These are phyloP conservation scores for Candida tetrigidarum DNA, from an alignment of 1,139 yeast genomes.

Conservation along the genomic window DNA sequence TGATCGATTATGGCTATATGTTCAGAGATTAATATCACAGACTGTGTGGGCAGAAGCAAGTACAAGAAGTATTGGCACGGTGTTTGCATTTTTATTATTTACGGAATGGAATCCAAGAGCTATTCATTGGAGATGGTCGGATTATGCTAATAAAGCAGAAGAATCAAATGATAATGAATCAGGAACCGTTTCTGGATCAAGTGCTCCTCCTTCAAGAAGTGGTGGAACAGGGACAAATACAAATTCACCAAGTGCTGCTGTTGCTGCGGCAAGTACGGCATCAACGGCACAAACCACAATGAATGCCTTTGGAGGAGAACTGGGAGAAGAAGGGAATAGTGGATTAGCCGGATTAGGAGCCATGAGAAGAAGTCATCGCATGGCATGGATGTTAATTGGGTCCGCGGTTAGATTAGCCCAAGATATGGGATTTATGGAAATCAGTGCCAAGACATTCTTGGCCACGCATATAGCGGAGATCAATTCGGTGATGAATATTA, in stretches of 20 bases:
- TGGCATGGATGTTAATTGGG: conserved; percentile 95
- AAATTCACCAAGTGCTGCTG: conserved; percentile 1
- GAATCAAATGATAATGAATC: conserved; percentile 27
- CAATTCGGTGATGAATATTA: conserved; percentile 70
- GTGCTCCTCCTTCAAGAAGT: background rate
- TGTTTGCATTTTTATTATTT: conserved; percentile 80
- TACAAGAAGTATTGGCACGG: conserved; percentile 84
- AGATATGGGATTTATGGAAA: conserved; percentile 80
- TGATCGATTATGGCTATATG: conserved; percentile 80
- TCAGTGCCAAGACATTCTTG: conserved; percentile 71
- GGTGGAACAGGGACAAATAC: background rate
- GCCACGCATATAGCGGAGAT: conserved; percentile 89
- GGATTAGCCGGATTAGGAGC: conserved; percentile 77
- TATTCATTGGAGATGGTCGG: conserved; percentile 87
- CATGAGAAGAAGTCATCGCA: conserved; percentile 81
- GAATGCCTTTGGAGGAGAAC: conserved; percentile 8
- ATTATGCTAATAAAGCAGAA: conserved; percentile 73
- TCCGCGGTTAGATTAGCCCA: conserved; percentile 86
- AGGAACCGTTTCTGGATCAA: no score
- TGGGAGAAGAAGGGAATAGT: conserved; percentile 32
- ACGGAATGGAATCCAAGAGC: conserved; percentile 98
- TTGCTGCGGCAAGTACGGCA: conserved; percentile 11
- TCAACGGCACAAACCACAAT: conserved; percentile 1
- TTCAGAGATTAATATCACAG: conserved; percentile 80
- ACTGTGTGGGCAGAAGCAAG: conserved; percentile 97